phyloP scores from a whole-genome alignment of 208 protist genomes.

The Trypanosoma conorhini region DNA sequence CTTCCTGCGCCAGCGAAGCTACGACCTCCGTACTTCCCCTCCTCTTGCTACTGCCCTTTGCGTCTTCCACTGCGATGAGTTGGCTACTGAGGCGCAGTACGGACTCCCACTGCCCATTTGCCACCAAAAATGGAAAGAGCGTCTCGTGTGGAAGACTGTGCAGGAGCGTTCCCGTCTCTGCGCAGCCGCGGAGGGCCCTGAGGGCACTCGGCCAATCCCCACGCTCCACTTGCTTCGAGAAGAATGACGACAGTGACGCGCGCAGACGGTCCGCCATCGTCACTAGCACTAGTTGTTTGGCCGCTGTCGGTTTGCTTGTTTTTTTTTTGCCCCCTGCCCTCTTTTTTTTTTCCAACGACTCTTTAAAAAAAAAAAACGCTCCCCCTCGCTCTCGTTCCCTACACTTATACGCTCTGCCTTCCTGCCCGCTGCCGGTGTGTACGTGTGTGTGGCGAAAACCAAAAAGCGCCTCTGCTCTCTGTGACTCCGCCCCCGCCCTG shows the following conservation, averaged over 20 bases:
- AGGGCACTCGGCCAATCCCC: slow-evolving; percentile 39
- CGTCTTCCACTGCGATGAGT: slow-evolving; percentile 4
- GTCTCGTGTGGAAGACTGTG: slow-evolving; percentile 26
- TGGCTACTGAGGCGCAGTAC: slow-evolving; percentile 25
- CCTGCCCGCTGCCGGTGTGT: background rate
- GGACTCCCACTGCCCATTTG: slow-evolving; percentile 43
- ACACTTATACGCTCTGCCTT: background rate
- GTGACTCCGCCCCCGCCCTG: background rate
- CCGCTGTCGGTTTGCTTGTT: background rate
- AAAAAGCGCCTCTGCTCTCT: background rate
- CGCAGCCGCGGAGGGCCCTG: slow-evolving; percentile 28
- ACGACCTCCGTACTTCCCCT: background rate
- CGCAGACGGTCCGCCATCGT: slow-evolving; percentile 28
- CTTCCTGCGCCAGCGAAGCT: background rate
- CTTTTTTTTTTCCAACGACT: background rate
- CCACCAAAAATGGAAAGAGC: slow-evolving; percentile 38
- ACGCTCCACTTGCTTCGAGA: slow-evolving; percentile 25
- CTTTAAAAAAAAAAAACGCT: no score
- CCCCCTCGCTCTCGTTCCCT: background rate
- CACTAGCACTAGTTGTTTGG: background rate
- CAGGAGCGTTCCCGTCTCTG: slow-evolving; percentile 20
- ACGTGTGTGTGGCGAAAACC: no score
- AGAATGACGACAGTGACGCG: slow-evolving; percentile 28
- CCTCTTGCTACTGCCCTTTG: background rate
- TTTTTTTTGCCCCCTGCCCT: background rate